Evolutionary conservation across 345 rosid species (phyloP).

Genomic region (Barbarea vulgaris): DNA sequence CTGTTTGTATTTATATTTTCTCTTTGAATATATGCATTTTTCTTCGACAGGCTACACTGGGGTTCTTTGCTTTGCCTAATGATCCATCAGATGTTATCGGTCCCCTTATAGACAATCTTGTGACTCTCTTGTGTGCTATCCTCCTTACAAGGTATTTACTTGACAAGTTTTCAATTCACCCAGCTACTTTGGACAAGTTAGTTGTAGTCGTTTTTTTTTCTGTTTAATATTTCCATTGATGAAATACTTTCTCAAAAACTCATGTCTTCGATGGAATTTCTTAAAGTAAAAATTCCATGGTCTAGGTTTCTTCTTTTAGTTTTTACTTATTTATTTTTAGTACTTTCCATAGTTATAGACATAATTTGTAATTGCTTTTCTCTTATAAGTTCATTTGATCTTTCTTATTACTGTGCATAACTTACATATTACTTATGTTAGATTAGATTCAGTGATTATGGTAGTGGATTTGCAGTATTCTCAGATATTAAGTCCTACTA

Average conservation of each 20-base stretch:
- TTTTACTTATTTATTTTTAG: not conserved
- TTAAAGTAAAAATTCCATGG: not conserved
- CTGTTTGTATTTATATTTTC: slow-evolving; percentile 1
- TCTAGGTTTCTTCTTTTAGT: slow-evolving; percentile 24
- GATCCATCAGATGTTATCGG: slow-evolving; percentile 84
- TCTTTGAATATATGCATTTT: slow-evolving; percentile 16
- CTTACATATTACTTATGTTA: slow-evolving; percentile 28
- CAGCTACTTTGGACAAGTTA: slow-evolving; percentile 18
- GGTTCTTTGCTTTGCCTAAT: slow-evolving; percentile 90
- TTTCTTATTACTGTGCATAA: slow-evolving; percentile 6
- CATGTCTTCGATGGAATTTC: slow-evolving; percentile 1
- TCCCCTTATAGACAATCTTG: slow-evolving; percentile 89
- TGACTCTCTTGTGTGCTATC: slow-evolving; percentile 92
- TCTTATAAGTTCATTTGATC: slow-evolving; percentile 17
- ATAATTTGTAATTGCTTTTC: not conserved
- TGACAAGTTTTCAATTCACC: slow-evolving; percentile 4
- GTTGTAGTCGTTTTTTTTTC: not conserved
- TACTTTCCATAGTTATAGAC: not conserved
- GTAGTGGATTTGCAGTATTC: slow-evolving; percentile 10
- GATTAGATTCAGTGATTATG: slow-evolving; percentile 11
- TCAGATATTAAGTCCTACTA: not conserved
- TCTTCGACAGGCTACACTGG: slow-evolving; percentile 83
- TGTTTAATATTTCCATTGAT: slow-evolving; percentile 9
- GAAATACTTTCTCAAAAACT: slow-evolving; percentile 19
- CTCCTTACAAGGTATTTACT: slow-evolving; percentile 85